Conservation (phyloP, 345 rosid species). For the Excoecaria cochinchinensis region DNA sequence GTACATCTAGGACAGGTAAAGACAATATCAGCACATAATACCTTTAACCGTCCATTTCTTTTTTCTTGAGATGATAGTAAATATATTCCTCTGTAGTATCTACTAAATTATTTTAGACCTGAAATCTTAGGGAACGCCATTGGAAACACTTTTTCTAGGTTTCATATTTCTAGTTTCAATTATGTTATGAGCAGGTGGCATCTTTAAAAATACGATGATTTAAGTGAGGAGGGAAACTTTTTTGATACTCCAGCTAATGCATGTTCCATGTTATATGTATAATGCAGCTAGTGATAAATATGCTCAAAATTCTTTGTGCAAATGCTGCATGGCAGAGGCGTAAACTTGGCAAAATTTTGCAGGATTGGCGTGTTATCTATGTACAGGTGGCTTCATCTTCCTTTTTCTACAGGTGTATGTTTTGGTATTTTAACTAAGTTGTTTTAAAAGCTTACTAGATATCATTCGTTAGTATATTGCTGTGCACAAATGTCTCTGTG, state of each 20-base stretch:
- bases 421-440: not conserved
- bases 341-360: slow-evolving; percentile 91
- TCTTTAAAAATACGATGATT: not conserved
- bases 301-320: slow-evolving; percentile 88
- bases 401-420: not conserved
- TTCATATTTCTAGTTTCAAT: not conserved
- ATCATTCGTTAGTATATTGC: not conserved
- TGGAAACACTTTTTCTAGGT: not conserved
- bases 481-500: not conserved
- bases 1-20: slow-evolving; percentile 76
- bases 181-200: not conserved
- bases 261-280: slow-evolving; percentile 20
- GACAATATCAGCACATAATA: not conserved
- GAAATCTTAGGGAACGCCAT: not conserved
- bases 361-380: slow-evolving; percentile 87
- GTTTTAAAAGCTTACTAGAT: not conserved
- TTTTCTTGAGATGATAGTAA: not conserved
- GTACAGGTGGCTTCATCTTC: slow-evolving; percentile 57
- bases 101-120: not conserved
- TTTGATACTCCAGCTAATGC: slow-evolving; percentile 26
- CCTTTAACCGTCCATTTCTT: not conserved
- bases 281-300: slow-evolving; percentile 83
- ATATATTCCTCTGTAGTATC: not conserved
- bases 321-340: slow-evolving; percentile 99
- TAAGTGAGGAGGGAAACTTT: slow-evolving; percentile 14